A percentile compares a stretch with the other conserved stretches of the same genome.
These are phyloP conservation scores for Xylariomycetidae sp. DNA, from an alignment of 2,329 filamentous ascomycete genomes.

Conservation along the genomic window DNA sequence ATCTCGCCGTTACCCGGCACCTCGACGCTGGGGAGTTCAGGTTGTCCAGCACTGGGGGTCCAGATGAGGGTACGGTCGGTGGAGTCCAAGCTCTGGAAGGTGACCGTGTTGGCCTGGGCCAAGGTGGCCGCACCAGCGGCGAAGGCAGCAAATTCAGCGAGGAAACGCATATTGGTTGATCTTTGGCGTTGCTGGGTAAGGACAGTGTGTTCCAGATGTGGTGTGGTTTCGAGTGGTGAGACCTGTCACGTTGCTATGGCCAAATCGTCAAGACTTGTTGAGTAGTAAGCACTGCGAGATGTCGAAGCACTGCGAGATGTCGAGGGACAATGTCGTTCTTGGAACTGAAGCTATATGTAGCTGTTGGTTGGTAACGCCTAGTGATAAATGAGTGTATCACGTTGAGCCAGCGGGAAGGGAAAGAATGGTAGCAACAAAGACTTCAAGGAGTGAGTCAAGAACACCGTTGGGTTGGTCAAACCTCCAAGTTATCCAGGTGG, in stretches of 20 bases:
- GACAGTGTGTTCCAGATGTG: conserved; percentile 10
- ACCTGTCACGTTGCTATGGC: conserved; percentile 3
- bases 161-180: conserved; percentile 55
- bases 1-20: conserved; percentile 33
- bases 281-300: conserved; percentile 3
- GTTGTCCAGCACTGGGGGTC: conserved; percentile 35
- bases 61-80: conserved; percentile 44
- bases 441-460: conserved; percentile 17
- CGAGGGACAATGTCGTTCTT: conserved; percentile 7
- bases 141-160: conserved; percentile 7
- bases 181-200: conserved; percentile 26
- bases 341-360: conserved; percentile 7
- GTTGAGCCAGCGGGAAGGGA: conserved; percentile 16
- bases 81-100: conserved; percentile 53
- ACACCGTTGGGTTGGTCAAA: conserved; percentile 11
- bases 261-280: conserved; percentile 8
- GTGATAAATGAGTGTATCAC: conserved; percentile 25
- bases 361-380: conserved; percentile 14
- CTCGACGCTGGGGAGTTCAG: conserved; percentile 31
- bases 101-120: conserved; percentile 41
- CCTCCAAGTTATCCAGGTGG: conserved; percentile 3
- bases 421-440: conserved; percentile 19
- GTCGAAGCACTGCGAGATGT: conserved; percentile 7
- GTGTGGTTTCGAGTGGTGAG: conserved; percentile 1
- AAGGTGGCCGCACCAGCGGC: conserved; percentile 8